Percentiles rank a stretch among this genome's conserved stretches.
Evolutionary conservation across 2,329 filamentous ascomycete species (phyloP).

Genomic region (Pleomassaria siparia): DNA sequence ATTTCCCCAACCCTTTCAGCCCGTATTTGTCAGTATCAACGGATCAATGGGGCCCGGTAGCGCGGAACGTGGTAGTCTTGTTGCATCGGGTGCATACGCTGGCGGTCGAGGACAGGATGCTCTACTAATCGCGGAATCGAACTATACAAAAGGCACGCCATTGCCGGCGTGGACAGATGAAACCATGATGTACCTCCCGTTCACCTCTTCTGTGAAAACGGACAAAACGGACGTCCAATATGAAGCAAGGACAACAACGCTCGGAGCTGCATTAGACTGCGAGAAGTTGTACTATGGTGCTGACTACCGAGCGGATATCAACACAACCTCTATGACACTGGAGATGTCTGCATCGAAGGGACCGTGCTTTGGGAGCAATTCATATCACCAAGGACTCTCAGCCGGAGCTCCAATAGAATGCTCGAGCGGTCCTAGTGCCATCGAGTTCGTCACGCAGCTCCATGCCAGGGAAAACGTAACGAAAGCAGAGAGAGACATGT

Average conservation of each 20-base stretch:
- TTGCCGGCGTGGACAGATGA: slow-evolving; percentile 55
- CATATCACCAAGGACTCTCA: neutral
- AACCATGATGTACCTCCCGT: slow-evolving; percentile 52
- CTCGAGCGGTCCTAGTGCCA: slow-evolving; percentile 11
- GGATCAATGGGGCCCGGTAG: slow-evolving; percentile 24
- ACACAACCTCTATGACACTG: neutral
- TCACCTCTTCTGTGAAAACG: slow-evolving; percentile 19
- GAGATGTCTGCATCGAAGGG: neutral
- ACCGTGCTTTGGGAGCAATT: neutral
- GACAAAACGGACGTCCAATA: slow-evolving; percentile 11
- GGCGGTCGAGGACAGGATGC: slow-evolving; percentile 38
- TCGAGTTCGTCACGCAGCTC: slow-evolving; percentile 16
- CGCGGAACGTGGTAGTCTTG: neutral
- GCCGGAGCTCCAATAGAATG: neutral
- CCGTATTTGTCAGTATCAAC: slow-evolving; percentile 28
- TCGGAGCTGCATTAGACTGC: slow-evolving; percentile 43
- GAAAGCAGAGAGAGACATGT: slow-evolving; percentile 18
- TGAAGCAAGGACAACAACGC: slow-evolving; percentile 32
- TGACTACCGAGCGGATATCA: slow-evolving; percentile 4
- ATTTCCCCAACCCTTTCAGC: slow-evolving; percentile 15
- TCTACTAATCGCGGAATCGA: slow-evolving; percentile 50
- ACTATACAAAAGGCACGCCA: slow-evolving; percentile 46
- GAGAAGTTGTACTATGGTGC: slow-evolving; percentile 16
- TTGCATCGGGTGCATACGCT: slow-evolving; percentile 26
- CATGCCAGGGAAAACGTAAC: slow-evolving; percentile 16